phyloP scores from a whole-genome alignment of 2,329 filamentous ascomycete species.

The Alternaria sp. region DNA sequence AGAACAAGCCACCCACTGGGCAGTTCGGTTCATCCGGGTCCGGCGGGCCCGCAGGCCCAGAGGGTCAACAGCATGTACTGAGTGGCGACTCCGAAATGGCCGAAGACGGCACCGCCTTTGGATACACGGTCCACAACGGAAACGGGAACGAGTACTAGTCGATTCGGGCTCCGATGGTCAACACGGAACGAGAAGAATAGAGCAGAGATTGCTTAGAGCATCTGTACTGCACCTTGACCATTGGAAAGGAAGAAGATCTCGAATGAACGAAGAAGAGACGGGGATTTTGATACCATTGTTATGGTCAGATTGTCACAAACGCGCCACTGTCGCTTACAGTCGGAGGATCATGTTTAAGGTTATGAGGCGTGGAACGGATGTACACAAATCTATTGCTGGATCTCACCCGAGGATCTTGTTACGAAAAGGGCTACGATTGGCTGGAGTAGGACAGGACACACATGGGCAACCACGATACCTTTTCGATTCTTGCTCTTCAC shows the following conservation, averaged over 20 bases:
- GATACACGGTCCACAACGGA: constrained; percentile 53
- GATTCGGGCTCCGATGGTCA: constrained; percentile 30
- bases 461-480: constrained; percentile 16
- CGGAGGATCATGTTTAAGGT: constrained; percentile 8
- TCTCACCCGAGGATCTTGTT: not conserved
- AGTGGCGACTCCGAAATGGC: constrained; percentile 54
- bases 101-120: constrained; percentile 54
- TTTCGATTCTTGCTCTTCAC: constrained; percentile 16
- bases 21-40: constrained; percentile 47
- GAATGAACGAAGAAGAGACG: constrained; percentile 7
- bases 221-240: constrained; percentile 27
- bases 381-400: constrained; percentile 2
- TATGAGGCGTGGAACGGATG: constrained; percentile 4
- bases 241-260: constrained; percentile 16
- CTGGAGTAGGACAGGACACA: constrained; percentile 14
- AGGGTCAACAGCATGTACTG: constrained; percentile 54
- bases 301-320: constrained; percentile 33
- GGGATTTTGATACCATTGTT: constrained; percentile 1
- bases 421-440: constrained; percentile 9
- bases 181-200: not conserved
- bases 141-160: constrained; percentile 52
- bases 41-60: constrained; percentile 46
- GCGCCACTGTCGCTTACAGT: constrained; percentile 6
- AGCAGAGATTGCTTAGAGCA: constrained; percentile 12
- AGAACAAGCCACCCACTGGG: constrained; percentile 63